Evolutionary conservation across 139 green algal genomes (phyloP).

Genomic region (Spirogloea muscicola): DNA sequence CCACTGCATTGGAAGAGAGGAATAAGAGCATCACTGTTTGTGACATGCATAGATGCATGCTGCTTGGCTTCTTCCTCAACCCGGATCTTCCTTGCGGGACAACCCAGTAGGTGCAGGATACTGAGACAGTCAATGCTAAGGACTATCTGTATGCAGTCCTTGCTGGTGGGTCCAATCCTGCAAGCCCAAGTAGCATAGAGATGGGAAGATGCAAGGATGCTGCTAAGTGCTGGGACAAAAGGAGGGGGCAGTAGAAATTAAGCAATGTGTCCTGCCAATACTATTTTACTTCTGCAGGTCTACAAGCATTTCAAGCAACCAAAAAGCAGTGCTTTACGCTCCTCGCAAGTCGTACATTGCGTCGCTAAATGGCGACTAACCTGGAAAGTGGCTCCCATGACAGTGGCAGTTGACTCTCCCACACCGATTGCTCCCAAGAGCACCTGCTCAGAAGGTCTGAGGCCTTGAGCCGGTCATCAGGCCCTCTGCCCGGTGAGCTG

Average conservation of each 20-base stretch:
- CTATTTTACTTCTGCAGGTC: too few species aligned
- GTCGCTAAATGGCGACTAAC: neutral
- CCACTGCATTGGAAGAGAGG: constrained; percentile 6
- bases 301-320: neutral
- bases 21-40: too few species aligned
- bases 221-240: too few species aligned
- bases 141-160: too few species aligned
- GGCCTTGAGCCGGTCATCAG: too few species aligned
- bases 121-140: too few species aligned
- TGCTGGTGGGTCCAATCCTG: too few species aligned
- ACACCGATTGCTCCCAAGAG: constrained; percentile 1
- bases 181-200: neutral
- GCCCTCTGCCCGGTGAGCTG: too few species aligned
- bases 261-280: too few species aligned
- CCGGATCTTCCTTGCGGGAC: too few species aligned
- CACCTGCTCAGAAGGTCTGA: too few species aligned
- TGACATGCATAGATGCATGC: neutral
- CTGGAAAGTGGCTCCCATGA: constrained; percentile 6
- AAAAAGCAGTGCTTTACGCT: neutral
- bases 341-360: neutral
- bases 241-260: too few species aligned
- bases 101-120: neutral
- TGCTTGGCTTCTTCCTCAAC: neutral
- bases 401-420: neutral
- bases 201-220: neutral